These are phyloP conservation scores for Fusarium chaquense DNA, from an alignment of 2,329 filamentous ascomycete species.

Conservation along the genomic window DNA sequence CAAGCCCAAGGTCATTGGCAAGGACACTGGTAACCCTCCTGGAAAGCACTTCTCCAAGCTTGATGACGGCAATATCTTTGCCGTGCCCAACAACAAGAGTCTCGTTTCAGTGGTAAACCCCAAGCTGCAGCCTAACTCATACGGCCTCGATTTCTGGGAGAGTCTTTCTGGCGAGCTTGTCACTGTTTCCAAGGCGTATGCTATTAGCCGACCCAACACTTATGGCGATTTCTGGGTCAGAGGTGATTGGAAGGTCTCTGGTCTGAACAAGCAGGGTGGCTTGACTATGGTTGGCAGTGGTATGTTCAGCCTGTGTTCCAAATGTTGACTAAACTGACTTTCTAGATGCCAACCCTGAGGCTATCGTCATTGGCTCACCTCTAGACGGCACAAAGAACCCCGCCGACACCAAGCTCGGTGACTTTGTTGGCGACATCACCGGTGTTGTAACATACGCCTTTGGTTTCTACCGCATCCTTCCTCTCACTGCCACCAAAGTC, in stretches of 20 bases:
- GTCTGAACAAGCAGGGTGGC: slow-evolving; percentile 72
- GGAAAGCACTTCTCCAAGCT: slow-evolving; percentile 71
- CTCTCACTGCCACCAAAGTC: slow-evolving; percentile 67
- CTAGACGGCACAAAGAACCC: slow-evolving; percentile 74
- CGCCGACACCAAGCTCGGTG: slow-evolving; percentile 71
- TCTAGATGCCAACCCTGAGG: slow-evolving; percentile 75
- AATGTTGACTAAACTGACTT: slow-evolving; percentile 12
- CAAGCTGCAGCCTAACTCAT: slow-evolving; percentile 68
- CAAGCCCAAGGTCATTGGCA: slow-evolving; percentile 70
- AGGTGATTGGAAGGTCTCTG: slow-evolving; percentile 73
- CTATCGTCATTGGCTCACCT: slow-evolving; percentile 73
- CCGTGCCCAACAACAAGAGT: slow-evolving; percentile 70
- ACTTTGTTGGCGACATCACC: slow-evolving; percentile 73
- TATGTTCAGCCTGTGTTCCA: slow-evolving; percentile 43
- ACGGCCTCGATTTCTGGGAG: slow-evolving; percentile 81
- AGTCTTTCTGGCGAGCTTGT: slow-evolving; percentile 75
- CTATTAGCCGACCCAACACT: slow-evolving; percentile 70
- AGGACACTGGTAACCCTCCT: slow-evolving; percentile 68
- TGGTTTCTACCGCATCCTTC: slow-evolving; percentile 77
- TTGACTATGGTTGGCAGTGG: slow-evolving; percentile 71
- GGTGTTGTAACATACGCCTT: slow-evolving; percentile 75
- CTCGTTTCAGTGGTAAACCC: slow-evolving; percentile 71
- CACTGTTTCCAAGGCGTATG: slow-evolving; percentile 68
- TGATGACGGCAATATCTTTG: slow-evolving; percentile 74
- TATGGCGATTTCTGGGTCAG: slow-evolving; percentile 78